Evolutionary conservation across 192 early-diverging fungal genomes (phyloP), one percentile per base, ranked within the genome.

Genomic region (Rhizophagus sp.): DNA sequence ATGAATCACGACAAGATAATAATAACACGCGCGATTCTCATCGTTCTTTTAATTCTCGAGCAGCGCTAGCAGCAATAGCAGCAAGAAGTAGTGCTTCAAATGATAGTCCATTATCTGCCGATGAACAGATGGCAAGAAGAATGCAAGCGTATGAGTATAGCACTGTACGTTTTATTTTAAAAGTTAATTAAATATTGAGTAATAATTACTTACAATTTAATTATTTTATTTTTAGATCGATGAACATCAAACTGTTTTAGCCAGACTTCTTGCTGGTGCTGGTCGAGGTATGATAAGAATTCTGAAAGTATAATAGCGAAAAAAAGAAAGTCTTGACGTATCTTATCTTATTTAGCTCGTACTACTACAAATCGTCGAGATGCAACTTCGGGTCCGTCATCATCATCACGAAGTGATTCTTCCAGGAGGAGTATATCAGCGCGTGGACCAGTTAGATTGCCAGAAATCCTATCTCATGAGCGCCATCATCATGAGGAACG

Each of bases 401-500:
- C 78, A 22, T 27, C 76, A 27, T 15, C 78, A 33, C 78, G 67
- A 22, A 71, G 25, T 39, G 50, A 61, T 9, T 62, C 67, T 68
- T 17, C 17, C 10, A 52, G 41, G 12, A 61, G 67, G n/a, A 49
- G 39, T 17, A 19, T 10, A 30, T 30, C 25, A 67, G 22, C 34
- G 34, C 78, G 68, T 79, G 33, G 27, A 12, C 30, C 61, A 47
- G 33, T 49, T 27, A 70, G 44, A 36, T 12, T 68, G 13, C 41
- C 78, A 36, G 78, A 79, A 30, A 33, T 71, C 8, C 71, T 61
- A 67, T 27, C 47, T 24, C 47, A 68, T 57, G 57, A 79, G n/a
- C 66, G 78, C 39, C 39, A 25, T 63, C 57, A 76, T 12, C n/a
- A 63, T 19, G 78, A 79, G 68, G 67, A 79, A 41, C 78, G 78